Conservation (phyloP, 805 yeast genomes). For the Metschnikowia dekortorum region DNA sequence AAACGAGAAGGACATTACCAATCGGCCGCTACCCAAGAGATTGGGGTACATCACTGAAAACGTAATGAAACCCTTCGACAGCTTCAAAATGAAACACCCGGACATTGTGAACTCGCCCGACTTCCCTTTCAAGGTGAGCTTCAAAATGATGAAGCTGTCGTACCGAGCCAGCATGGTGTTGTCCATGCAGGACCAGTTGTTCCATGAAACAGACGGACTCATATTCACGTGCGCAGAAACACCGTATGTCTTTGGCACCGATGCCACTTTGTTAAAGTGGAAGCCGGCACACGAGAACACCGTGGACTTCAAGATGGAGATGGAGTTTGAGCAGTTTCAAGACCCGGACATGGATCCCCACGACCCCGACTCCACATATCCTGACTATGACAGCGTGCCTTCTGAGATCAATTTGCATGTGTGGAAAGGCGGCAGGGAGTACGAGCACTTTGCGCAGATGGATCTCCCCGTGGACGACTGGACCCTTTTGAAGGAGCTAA, state of each 20-base stretch:
- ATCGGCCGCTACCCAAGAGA: constrained; percentile 72
- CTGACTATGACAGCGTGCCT: constrained; percentile 81
- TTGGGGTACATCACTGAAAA: constrained; percentile 81
- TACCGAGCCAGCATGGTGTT: constrained; percentile 75
- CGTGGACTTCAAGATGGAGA: constrained; percentile 72
- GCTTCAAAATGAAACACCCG: constrained; percentile 64
- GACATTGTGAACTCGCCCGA: constrained; percentile 56
- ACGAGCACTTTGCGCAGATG: constrained; percentile 65
- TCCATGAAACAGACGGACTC: constrained; percentile 90
- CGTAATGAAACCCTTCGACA: constrained; percentile 77
- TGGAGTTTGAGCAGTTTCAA: constrained; percentile 54
- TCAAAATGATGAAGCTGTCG: constrained; percentile 84
- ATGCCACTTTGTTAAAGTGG: constrained; percentile 85
- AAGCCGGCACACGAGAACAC: constrained; percentile 96
- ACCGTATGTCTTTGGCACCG: constrained; percentile 88
- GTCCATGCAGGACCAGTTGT: constrained; percentile 62
- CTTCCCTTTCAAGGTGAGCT: constrained; percentile 81
- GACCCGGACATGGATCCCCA: constrained; percentile 64
- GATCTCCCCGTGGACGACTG: constrained; percentile 68
- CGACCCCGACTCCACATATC: constrained; percentile 67
- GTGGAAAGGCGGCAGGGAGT: constrained; percentile 68
- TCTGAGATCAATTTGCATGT: constrained; percentile 53
- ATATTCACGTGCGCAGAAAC: constrained; percentile 88
- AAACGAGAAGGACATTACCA: constrained; percentile 67
- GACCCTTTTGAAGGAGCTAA: constrained; percentile 62